Conservation (phyloP, 2,329 filamentous ascomycete genomes). For the Diatrype stigma region DNA sequence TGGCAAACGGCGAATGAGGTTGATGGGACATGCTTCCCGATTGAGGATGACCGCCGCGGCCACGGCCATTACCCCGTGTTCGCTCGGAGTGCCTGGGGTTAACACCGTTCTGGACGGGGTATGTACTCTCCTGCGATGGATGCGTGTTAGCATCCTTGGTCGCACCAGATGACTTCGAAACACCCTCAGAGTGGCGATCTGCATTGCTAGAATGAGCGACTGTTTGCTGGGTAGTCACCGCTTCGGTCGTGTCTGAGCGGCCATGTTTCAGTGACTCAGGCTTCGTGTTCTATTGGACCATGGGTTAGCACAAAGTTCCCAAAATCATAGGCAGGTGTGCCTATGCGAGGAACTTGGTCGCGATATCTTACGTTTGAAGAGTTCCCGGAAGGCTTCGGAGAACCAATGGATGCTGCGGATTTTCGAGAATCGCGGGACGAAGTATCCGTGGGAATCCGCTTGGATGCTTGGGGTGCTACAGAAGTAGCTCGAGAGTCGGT, state of each 20-base stretch:
- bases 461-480: slow-evolving; percentile 32
- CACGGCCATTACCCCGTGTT: slow-evolving; percentile 41
- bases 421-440: slow-evolving; percentile 45
- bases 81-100: slow-evolving; percentile 33
- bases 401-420: slow-evolving; percentile 33
- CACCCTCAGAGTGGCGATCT: slow-evolving; percentile 18
- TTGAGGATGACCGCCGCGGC: slow-evolving; percentile 33
- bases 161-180: slow-evolving; percentile 12
- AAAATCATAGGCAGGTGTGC: too few species aligned
- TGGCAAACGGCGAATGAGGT: slow-evolving; percentile 14
- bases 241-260: neutral
- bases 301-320: slow-evolving; percentile 3
- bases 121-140: slow-evolving; percentile 1
- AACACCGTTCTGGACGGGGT: slow-evolving; percentile 10
- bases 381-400: slow-evolving; percentile 36
- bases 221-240: neutral
- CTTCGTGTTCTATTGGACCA: neutral
- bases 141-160: slow-evolving; percentile 17
- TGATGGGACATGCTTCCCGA: slow-evolving; percentile 24
- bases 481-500: slow-evolving; percentile 29
- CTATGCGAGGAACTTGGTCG: too few species aligned
- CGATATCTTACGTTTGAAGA: slow-evolving; percentile 36
- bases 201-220: slow-evolving; percentile 6
- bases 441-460: slow-evolving; percentile 42
- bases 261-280: neutral